Base-by-base conservation (phyloP, 345 rosid genomes). In the Alliaria petiolata region DNA sequence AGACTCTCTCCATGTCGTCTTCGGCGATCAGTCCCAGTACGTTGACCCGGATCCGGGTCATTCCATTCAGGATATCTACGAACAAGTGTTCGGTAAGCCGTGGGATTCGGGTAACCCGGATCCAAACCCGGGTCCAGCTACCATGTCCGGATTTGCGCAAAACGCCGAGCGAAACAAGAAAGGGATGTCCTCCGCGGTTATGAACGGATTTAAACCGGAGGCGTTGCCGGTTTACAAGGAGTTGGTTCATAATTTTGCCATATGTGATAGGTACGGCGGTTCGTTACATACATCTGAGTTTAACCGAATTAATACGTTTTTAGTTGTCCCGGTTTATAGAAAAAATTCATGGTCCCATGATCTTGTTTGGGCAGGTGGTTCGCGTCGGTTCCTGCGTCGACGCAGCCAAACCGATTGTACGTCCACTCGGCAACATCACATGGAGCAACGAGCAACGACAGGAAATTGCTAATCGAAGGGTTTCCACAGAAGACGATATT, bases 11-110 rank as follows among this genome's bases (percentile, higher is more conserved):
- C 76, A 35, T 39, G n/a, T 89, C 16, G 75, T 45, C 70, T 92
- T 79, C 62, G 69, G 69, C 0, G 83, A 85, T 53, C 71, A 78
- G 4, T 80, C 98, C 11, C 82, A 80, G 9, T 85, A 86, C 79
- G 81, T 92, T 26, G 96, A 89, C 53, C 91, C 89, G 0, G 95
- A 92, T 69, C 98, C 98, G 0, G 95, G 84, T 63, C 98, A 92
- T 83, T 85, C 95, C 28, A 79, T 89, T 75, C 88, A 88, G 33
- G 98, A 86, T 66, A 85, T 92, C 44, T 92, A 86, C 82, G 98
- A 92, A 81, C 98, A 92, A 65, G 87, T 90, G 0, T 93, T 85
- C 16, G 96, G 98, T 4, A 79, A 83, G 58, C 78, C 80, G n/a
- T 92, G 98, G 98, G 76, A 77, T 53, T 44, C 22, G 4, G 44